These are phyloP conservation scores for Fusarium burgessii DNA, from an alignment of 2,329 filamentous ascomycete species.

Conservation along the genomic window DNA sequence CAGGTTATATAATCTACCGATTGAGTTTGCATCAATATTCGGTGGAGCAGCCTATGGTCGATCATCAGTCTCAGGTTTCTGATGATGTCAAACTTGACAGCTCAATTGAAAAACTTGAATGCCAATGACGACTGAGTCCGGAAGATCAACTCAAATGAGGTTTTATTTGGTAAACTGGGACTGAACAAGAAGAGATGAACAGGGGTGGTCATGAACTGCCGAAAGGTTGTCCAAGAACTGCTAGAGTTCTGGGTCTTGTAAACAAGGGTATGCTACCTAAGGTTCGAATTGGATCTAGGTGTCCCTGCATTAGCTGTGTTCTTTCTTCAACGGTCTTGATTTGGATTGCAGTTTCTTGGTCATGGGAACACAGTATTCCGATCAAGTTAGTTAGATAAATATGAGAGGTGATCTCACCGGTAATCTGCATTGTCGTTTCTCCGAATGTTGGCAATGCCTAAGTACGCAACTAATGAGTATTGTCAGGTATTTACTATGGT, in stretches of 20 bases:
- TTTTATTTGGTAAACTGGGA: background rate
- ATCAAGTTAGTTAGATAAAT: background rate
- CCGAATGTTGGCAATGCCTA: no score
- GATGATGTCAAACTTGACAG: constrained; percentile 34
- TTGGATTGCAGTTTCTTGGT: background rate
- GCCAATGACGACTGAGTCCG: constrained; percentile 11
- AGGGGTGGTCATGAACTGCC: constrained; percentile 4
- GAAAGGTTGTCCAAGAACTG: background rate
- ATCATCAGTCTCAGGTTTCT: constrained; percentile 23
- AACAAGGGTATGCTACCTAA: background rate
- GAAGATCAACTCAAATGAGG: background rate
- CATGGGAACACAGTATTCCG: background rate
- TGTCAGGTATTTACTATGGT: background rate
- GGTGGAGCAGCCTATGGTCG: constrained; percentile 7
- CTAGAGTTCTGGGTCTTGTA: background rate
- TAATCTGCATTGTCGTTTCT: background rate
- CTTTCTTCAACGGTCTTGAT: background rate
- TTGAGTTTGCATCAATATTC: background rate
- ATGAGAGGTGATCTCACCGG: background rate
- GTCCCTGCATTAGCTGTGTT: constrained; percentile 9
- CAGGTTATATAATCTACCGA: background rate
- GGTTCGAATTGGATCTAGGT: background rate
- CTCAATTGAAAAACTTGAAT: constrained; percentile 2
- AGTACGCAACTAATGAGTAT: background rate
- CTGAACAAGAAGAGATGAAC: background rate